Evolutionary conservation across 108 stramenopile species (phyloP).

Genomic region (Bacterosira constricta): DNA sequence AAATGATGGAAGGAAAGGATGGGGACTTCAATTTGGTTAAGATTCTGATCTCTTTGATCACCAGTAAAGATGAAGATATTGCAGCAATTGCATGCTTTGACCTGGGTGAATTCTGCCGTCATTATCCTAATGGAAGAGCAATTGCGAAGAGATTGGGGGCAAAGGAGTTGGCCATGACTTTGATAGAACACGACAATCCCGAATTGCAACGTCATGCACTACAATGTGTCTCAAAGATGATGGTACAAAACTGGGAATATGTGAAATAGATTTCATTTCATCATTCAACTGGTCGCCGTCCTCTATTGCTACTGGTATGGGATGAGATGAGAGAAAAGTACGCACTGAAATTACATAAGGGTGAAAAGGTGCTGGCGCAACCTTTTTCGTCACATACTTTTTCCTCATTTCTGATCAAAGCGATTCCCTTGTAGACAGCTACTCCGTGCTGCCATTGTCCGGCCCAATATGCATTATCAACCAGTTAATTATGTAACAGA

Average conservation of each 20-base stretch:
- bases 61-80: constrained; percentile 65
- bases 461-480: too few species aligned
- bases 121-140: constrained; percentile 90
- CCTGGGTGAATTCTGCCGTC: constrained; percentile 92
- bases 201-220: constrained; percentile 91
- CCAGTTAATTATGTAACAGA: too few species aligned
- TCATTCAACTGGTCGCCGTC: too few species aligned
- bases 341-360: too few species aligned
- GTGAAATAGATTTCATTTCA: constrained; percentile 33
- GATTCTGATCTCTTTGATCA: constrained; percentile 71
- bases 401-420: too few species aligned
- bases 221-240: constrained; percentile 91
- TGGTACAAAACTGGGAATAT: constrained; percentile 77
- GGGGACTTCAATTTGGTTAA: constrained; percentile 69
- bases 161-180: constrained; percentile 85
- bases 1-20: constrained; percentile 67
- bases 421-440: too few species aligned
- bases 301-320: too few species aligned
- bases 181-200: constrained; percentile 80
- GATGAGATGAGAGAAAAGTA: too few species aligned
- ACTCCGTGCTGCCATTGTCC: too few species aligned
- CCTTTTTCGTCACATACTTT: too few species aligned
- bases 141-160: constrained; percentile 81
- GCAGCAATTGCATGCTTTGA: constrained; percentile 92
- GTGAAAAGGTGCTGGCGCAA: too few species aligned